These are phyloP conservation scores for Mediolabrus comicus DNA, from an alignment of 108 stramenopile species.

Conservation along the genomic window DNA sequence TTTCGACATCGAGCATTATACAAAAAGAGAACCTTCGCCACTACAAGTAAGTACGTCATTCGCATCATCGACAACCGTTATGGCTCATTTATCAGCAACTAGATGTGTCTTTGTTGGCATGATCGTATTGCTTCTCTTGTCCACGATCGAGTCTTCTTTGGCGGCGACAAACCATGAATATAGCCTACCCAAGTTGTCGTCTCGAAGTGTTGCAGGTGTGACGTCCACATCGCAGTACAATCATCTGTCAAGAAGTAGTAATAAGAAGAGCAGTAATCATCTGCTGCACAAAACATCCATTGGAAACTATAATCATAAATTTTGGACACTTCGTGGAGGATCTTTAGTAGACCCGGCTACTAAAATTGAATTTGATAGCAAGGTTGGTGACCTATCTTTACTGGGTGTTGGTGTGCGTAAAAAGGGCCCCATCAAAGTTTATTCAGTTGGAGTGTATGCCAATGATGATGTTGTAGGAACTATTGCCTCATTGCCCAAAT, in stretches of 20 bases:
- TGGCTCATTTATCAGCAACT: neutral
- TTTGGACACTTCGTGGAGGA: slow-evolving; percentile 3
- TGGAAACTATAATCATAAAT: neutral
- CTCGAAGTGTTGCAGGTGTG: slow-evolving; percentile 12
- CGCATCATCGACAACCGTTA: neutral
- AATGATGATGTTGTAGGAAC: slow-evolving; percentile 44
- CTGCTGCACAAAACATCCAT: neutral
- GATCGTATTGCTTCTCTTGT: neutral
- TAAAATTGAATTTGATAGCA: slow-evolving; percentile 3
- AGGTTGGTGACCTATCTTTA: neutral
- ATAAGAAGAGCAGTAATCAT: neutral
- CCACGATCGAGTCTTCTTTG: neutral
- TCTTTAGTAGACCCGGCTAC: neutral
- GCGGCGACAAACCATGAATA: neutral
- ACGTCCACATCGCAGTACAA: slow-evolving; percentile 3
- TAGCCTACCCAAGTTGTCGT: slow-evolving; percentile 9
- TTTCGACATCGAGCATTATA: neutral
- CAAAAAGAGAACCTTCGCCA: neutral
- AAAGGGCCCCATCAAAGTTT: slow-evolving; percentile 88
- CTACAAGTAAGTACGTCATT: neutral
- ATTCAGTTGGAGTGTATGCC: slow-evolving; percentile 80
- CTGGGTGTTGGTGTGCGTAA: slow-evolving; percentile 76
- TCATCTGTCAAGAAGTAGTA: neutral
- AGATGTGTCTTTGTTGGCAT: neutral
- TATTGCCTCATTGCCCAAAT: slow-evolving; percentile 44